A percentile compares a stretch with the other conserved stretches of the same genome.
Conservation (phyloP, 495 filamentous ascomycete species). For the Neurospora sp. region DNA sequence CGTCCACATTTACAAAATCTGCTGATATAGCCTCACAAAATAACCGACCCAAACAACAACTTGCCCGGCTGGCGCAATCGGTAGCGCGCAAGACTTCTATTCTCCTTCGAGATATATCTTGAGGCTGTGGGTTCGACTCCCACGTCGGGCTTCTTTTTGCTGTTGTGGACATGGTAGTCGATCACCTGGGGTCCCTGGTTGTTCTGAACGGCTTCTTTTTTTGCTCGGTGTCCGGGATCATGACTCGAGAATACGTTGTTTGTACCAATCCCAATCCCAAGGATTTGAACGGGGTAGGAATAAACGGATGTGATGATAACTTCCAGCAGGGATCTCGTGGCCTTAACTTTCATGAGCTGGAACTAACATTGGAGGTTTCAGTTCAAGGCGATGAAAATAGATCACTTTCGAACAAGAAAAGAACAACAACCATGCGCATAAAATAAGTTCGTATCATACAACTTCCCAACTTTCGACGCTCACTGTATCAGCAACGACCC, state of each 20-base stretch:
- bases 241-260: no score
- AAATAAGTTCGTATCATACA: neutral
- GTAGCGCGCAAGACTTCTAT: neutral
- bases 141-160: neutral
- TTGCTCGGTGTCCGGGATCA: neutral
- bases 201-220: neutral
- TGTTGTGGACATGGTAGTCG: neutral
- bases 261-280: no score
- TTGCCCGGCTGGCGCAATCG: neutral
- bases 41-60: neutral
- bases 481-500: neutral
- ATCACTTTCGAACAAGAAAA: neutral
- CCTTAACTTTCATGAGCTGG: no score
- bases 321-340: no score
- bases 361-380: no score
- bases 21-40: neutral
- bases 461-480: neutral
- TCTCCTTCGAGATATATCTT: neutral
- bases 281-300: no score
- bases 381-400: no score
- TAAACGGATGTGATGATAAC: no score
- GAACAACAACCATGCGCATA: neutral
- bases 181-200: neutral
- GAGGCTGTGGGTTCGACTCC: neutral
- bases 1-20: neutral